These are phyloP conservation scores for Vitis rupestris DNA, from an alignment of 164 flowering plant species.

Conservation along the genomic window DNA sequence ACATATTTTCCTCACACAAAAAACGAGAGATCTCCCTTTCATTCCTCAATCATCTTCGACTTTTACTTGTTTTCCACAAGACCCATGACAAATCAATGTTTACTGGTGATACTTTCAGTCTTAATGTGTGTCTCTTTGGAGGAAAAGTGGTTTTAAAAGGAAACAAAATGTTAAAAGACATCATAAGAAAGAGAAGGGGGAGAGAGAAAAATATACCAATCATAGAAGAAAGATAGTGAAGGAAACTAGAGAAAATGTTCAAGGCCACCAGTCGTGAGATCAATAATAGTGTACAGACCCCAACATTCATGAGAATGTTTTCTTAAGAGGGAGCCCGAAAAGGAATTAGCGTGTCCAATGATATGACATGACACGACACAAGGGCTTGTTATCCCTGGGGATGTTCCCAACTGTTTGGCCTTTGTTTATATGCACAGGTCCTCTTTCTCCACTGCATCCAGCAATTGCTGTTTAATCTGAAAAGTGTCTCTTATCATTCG, in stretches of 20 bases:
- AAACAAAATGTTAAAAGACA: slow-evolving; percentile 1
- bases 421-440: neutral
- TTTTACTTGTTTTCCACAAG: slow-evolving; percentile 31
- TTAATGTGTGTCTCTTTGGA: slow-evolving; percentile 11
- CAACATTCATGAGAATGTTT: no score
- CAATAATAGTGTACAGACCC: no score
- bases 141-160: slow-evolving; percentile 6
- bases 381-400: neutral
- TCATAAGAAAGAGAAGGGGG: neutral
- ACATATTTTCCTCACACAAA: slow-evolving; percentile 39
- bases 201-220: slow-evolving; percentile 1
- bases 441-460: neutral
- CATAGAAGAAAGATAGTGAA: slow-evolving; percentile 4
- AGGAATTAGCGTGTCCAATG: slow-evolving; percentile 2
- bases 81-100: slow-evolving; percentile 21
- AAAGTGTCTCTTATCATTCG: no score
- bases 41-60: slow-evolving; percentile 77
- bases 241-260: neutral
- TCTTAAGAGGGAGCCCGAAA: slow-evolving; percentile 9
- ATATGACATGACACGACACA: neutral
- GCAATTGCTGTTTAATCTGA: no score
- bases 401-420: neutral
- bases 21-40: slow-evolving; percentile 70
- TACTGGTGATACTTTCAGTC: slow-evolving; percentile 20
- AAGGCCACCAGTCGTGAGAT: no score